Conservation (phyloP, 306 rosid species). For the Vachellia pachyceras region DNA sequence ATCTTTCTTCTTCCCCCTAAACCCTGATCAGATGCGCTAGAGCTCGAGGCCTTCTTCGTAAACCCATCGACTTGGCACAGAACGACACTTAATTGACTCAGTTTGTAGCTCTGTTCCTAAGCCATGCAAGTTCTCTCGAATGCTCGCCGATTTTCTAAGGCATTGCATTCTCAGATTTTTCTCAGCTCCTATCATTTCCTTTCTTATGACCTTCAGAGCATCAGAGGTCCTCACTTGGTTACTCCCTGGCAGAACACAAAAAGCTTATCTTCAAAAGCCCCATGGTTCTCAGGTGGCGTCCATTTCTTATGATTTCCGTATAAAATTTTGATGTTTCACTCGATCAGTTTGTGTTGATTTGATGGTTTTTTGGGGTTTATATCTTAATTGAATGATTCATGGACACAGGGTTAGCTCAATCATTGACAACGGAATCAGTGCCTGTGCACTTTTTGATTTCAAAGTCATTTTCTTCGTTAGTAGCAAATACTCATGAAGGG, state of each 20-base stretch:
- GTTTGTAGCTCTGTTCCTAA: slow-evolving; percentile 34
- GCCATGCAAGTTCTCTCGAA: slow-evolving; percentile 72
- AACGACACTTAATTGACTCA: slow-evolving; percentile 27
- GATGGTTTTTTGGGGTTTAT: neutral
- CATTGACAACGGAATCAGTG: slow-evolving; percentile 36
- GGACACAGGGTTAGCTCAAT: slow-evolving; percentile 50
- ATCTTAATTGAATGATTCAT: neutral
- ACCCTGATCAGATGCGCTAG: neutral
- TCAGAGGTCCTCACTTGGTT: slow-evolving; percentile 37
- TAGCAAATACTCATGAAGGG: slow-evolving; percentile 42
- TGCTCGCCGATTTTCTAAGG: slow-evolving; percentile 62
- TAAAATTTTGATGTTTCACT: neutral
- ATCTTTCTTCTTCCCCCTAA: neutral
- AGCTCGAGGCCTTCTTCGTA: neutral
- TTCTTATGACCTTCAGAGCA: slow-evolving; percentile 41
- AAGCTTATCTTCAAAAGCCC: slow-evolving; percentile 29
- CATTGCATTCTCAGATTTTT: slow-evolving; percentile 51
- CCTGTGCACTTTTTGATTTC: slow-evolving; percentile 36
- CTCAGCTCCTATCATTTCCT: slow-evolving; percentile 47
- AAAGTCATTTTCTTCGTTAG: slow-evolving; percentile 59
- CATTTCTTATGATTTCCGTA: neutral
- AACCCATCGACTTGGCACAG: neutral
- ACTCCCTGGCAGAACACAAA: slow-evolving; percentile 44
- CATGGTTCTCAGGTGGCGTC: slow-evolving; percentile 50
- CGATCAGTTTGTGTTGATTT: neutral